Base-by-base conservation (phyloP, 2,329 filamentous ascomycete genomes). In the Fusarium musae region DNA sequence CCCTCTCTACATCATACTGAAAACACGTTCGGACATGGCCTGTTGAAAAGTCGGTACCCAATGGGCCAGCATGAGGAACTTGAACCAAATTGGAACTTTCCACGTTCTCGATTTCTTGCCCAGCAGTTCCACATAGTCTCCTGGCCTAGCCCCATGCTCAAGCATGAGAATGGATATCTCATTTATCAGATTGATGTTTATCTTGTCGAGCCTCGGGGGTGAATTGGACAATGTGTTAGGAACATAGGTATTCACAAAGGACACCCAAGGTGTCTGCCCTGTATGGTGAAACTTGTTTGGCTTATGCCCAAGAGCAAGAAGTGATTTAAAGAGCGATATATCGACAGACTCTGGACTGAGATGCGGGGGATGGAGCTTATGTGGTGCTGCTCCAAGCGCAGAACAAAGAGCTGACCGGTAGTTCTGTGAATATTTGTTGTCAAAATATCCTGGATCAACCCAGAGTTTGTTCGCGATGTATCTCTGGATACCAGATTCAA, bases 71-170 rank as follows among this genome's bases (percentile, higher is more conserved):
- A 15, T 26, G 15, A 64, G 37, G 3, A 66, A 28, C 23, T 44
- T 46, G 42, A 66, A 46, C 63, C 63, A 66, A 49, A 50, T 16
- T 19, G 59, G 63, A 23, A 50, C 44, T 42, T 21, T 37, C 53
- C 54, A 60, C 17, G 15, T 28, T n/a, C 53, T 59, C 9, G 8
- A 40, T n/a, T 64, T 43, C n/a, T 23, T 9, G 23, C 40, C 26
- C 2, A 16, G 10, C 16, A 32, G 13, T 10, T 49, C 32, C 16
- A 9, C 10, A 17, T 34, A 17, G 9, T 44, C 39, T 23, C 16
- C 53, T 49, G n/a, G 30, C 9, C 56, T 37, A 13, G 63, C 50
- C 23, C 50, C 44, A 44, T 66, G 15, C 5, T 21, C 49, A 28
- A 66, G 50, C 26, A 64, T 19, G 17, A 44, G 39, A n/a, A 40